Base-by-base conservation (phyloP, 2,329 filamentous ascomycete genomes). In the Xylaria sp. region DNA sequence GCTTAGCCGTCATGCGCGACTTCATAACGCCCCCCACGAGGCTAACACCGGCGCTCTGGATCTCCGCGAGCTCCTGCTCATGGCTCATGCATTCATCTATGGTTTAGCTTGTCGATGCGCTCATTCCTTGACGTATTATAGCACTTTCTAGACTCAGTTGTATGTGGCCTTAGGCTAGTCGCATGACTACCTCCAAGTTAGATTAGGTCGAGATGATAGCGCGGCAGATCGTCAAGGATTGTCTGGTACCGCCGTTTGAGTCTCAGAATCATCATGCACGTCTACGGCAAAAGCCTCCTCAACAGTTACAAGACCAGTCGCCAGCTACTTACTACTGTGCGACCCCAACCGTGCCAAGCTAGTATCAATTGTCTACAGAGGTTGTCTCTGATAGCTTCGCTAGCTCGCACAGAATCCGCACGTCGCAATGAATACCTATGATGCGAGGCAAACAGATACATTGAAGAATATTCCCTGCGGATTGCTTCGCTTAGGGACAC, bases 1-100 rank as follows among this genome's bases (percentile, higher is more conserved):
- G 67, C 16, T 37, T 71, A 69, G 69, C 59, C 29, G n/a, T 60
- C 48, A 50, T 60, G 54, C 55, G 44, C 42, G 60, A 10, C 37
- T 63, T 60, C 40, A 48, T 37, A 37, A 32, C 37, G 25, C 44
- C 25, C 60, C 61, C 60, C 48, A 58, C 54, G 42, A 40, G 53
- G 48, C 50, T 40, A 42, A 42, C 53, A 21, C 64, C 68, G 62
- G 42, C 57, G 50, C 37, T 51, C 50, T 59, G 68, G 68, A 55
- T 66, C 55, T 25, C 29, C 23, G 18, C 59, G 29, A 51, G 60
- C 44, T 32, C 48, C 42, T 53, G 32, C 23, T 51, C n/a, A 53
- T 50, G 63, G 35, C 42, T 58, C 25, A 18, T 18, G 16, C n/a
- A 55, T 25, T 23, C 18, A 21, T 35, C 16, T 44, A 44, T 44